Percentiles rank a stretch among this genome's conserved stretches.
Conservation (phyloP, 23 red algal species). For the Gracilariopsis chorda region DNA sequence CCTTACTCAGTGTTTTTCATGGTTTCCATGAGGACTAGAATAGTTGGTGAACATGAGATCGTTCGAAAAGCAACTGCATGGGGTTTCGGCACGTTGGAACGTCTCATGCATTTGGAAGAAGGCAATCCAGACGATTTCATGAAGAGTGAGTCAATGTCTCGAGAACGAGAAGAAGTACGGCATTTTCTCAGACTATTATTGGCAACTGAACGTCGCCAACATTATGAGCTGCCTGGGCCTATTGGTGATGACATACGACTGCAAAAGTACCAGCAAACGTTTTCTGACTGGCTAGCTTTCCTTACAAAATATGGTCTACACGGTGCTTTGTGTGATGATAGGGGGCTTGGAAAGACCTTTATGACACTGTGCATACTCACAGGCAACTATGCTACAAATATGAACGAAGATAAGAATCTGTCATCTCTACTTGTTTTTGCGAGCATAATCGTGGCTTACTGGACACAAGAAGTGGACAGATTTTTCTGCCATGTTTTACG, state of each 20-base stretch:
- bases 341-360: constrained; percentile 82
- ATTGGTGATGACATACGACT: no score
- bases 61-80: constrained; percentile 15
- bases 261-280: constrained; percentile 66
- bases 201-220: no score
- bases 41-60: constrained; percentile 43
- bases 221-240: no score
- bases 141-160: no score
- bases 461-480: constrained; percentile 46
- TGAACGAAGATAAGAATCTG: no score
- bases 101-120: constrained; percentile 68
- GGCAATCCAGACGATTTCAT: not conserved
- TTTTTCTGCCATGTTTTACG: constrained; percentile 49
- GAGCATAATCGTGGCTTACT: constrained; percentile 46
- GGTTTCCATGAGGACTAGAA: constrained; percentile 35
- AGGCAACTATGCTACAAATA: no score
- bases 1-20: constrained; percentile 71
- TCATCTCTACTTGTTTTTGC: constrained; percentile 65
- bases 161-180: no score
- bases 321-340: constrained; percentile 81
- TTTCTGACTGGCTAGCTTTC: constrained; percentile 71
- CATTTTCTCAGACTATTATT: constrained; percentile 60
- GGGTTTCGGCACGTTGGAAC: constrained; percentile 47
- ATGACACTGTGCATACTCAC: constrained; percentile 83
- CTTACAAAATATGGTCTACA: constrained; percentile 69